These are phyloP conservation scores for Kodamaea jinghongensis DNA, from an alignment of 805 yeast species.

Conservation along the genomic window DNA sequence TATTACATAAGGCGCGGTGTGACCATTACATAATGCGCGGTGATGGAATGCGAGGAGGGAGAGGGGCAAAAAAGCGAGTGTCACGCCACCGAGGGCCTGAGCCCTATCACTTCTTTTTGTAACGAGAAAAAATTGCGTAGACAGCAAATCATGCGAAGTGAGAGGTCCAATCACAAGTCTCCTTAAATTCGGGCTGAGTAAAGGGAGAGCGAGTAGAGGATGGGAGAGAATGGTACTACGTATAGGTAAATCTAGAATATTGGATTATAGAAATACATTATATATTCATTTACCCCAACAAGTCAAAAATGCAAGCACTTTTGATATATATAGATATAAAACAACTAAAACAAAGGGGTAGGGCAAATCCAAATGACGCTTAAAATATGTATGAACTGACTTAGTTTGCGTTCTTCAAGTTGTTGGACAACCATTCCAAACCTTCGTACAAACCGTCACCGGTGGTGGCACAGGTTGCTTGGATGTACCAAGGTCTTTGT, in stretches of 20 bases:
- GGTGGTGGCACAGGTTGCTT: conserved; percentile 98
- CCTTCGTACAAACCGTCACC: conserved; percentile 47
- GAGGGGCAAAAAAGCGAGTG: no score
- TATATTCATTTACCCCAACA: conserved; percentile 7
- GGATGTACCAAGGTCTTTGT: conserved; percentile 99
- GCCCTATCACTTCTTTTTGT: conserved; percentile 1
- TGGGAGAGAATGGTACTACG: no score
- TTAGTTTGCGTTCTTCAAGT: conserved; percentile 26
- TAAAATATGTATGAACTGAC: background rate
- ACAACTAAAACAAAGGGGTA: conserved; percentile 3
- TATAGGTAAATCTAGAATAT: background rate
- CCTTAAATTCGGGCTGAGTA: no score
- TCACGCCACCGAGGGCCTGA: conserved; percentile 3
- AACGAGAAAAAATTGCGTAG: no score
- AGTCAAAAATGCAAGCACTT: conserved; percentile 7
- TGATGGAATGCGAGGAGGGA: no score
- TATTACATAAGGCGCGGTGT: background rate
- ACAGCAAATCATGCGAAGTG: no score
- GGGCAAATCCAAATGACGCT: background rate
- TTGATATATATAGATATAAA: conserved; percentile 5
- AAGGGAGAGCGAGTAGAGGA: no score
- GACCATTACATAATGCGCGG: no score
- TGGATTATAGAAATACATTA: conserved; percentile 7
- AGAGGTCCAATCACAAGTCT: no score
- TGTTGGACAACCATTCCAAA: conserved; percentile 37